These are phyloP conservation scores for Rhodomyrtus tomentosa DNA, from an alignment of 345 rosid genomes.

Conservation along the genomic window DNA sequence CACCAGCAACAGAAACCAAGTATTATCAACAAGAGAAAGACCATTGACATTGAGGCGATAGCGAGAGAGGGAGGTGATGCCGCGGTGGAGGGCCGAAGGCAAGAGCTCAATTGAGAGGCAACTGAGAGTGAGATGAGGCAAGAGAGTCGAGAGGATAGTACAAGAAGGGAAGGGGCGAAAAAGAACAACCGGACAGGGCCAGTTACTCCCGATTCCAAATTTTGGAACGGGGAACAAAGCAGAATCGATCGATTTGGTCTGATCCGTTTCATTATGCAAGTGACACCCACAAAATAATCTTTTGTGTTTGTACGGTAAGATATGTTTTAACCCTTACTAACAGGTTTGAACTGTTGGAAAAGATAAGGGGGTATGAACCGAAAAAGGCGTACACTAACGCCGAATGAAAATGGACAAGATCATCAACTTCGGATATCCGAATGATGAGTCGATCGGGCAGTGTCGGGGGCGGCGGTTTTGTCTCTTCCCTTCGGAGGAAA, in stretches of 20 bases:
- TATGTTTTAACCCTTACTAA: not conserved
- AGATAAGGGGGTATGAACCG: not conserved
- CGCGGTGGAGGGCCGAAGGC: not conserved
- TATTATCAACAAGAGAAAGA: conserved; percentile 27
- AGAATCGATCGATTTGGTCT: not conserved
- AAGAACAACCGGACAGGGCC: not conserved
- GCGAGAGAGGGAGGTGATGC: not conserved
- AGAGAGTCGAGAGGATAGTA: not conserved
- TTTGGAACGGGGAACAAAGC: not conserved
- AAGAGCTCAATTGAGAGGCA: not conserved
- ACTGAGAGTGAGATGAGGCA: not conserved
- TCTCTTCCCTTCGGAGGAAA: not conserved
- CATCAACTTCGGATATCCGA: not conserved
- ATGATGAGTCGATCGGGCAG: not conserved
- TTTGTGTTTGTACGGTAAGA: not conserved
- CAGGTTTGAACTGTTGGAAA: not conserved
- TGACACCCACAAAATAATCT: not conserved
- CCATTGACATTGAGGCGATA: conserved; percentile 22
- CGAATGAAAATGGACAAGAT: not conserved
- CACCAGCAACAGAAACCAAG: not conserved
- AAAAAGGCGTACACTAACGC: not conserved
- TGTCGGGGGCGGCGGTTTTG: not conserved
- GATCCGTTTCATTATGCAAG: not conserved
- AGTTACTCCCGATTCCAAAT: not conserved
- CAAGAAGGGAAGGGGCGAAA: not conserved